These are phyloP conservation scores for Carex sylvatica DNA, from an alignment of 202 grass and related monocot genomes.

Conservation along the genomic window DNA sequence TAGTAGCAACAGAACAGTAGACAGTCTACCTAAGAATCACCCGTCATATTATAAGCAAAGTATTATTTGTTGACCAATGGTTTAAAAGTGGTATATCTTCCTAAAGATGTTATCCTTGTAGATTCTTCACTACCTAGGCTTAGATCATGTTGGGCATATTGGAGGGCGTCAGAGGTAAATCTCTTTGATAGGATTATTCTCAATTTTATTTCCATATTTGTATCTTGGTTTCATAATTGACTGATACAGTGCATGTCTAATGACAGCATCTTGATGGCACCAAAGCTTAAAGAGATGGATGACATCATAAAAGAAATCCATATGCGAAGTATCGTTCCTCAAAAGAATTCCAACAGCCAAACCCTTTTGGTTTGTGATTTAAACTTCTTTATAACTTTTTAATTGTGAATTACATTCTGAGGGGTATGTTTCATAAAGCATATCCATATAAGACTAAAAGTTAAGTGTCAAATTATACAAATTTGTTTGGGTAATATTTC, in stretches of 20 bases:
- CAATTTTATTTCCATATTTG: constrained; percentile 11
- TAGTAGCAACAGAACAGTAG: not conserved
- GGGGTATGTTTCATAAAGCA: not conserved
- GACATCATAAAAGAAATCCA: constrained; percentile 77
- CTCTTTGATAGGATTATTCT: not conserved
- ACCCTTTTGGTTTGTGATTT: constrained; percentile 68
- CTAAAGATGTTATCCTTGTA: constrained; percentile 37
- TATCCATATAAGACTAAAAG: too few relatives aligned
- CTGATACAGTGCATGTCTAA: constrained; percentile 30
- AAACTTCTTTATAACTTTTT: not conserved
- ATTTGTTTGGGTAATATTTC: not conserved
- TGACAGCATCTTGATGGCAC: constrained; percentile 68
- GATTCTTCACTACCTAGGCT: constrained; percentile 92
- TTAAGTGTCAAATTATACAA: not conserved
- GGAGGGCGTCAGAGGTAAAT: constrained; percentile 70
- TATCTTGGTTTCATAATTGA: not conserved
- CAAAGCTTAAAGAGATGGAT: constrained; percentile 97
- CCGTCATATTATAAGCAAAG: not conserved
- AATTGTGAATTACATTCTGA: not conserved
- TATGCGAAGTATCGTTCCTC: constrained; percentile 33
- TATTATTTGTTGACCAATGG: constrained; percentile 20
- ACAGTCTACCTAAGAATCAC: not conserved
- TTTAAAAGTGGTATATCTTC: constrained; percentile 24
- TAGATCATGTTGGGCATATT: constrained; percentile 94
- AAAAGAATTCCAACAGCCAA: constrained; percentile 31